phyloP scores from a whole-genome alignment of 768 basidiomycete genomes.

The Artomyces pyxidatus region DNA sequence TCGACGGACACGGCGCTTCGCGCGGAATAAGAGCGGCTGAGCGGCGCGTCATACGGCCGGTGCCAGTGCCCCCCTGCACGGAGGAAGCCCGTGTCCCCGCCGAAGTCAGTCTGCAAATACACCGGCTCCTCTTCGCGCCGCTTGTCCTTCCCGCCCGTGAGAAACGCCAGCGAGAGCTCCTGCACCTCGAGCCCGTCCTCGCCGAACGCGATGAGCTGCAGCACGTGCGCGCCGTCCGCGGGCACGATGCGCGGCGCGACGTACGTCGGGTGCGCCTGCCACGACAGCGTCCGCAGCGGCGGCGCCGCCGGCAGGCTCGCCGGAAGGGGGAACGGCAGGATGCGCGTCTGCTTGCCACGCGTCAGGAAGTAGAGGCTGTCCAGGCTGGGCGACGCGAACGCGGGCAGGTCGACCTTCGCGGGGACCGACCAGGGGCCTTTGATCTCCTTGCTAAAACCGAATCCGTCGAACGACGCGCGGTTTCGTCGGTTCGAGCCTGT shows the following conservation, averaged over 20 bases:
- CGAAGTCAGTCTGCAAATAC: conserved; percentile 49
- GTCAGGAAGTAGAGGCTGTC: conserved; percentile 57
- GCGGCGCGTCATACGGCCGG: conserved; percentile 23
- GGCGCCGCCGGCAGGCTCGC: conserved; percentile 34
- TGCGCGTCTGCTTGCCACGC: conserved; percentile 58
- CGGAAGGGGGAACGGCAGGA: conserved; percentile 62
- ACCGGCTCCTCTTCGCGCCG: conserved; percentile 39
- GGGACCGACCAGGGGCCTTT: conserved; percentile 44
- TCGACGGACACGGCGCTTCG: conserved; percentile 38
- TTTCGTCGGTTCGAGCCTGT: conserved; percentile 23
- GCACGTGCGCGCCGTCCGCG: conserved; percentile 28
- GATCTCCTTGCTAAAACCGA: conserved; percentile 31
- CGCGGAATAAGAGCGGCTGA: conserved; percentile 38
- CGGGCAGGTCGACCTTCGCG: conserved; percentile 38
- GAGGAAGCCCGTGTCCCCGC: conserved; percentile 56
- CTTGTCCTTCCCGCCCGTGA: conserved; percentile 40
- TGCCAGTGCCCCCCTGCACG: conserved; percentile 45
- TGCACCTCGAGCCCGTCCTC: conserved; percentile 70
- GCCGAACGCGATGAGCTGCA: conserved; percentile 65
- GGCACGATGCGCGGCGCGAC: conserved; percentile 46
- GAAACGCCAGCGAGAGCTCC: conserved; percentile 49
- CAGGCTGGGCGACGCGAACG: conserved; percentile 23
- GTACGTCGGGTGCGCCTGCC: conserved; percentile 50
- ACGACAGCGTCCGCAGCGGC: conserved; percentile 48
- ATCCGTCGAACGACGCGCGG: conserved; percentile 37